Base-by-base conservation (phyloP, 2,329 filamentous ascomycete species). In the Pestalotiopsis sp. region DNA sequence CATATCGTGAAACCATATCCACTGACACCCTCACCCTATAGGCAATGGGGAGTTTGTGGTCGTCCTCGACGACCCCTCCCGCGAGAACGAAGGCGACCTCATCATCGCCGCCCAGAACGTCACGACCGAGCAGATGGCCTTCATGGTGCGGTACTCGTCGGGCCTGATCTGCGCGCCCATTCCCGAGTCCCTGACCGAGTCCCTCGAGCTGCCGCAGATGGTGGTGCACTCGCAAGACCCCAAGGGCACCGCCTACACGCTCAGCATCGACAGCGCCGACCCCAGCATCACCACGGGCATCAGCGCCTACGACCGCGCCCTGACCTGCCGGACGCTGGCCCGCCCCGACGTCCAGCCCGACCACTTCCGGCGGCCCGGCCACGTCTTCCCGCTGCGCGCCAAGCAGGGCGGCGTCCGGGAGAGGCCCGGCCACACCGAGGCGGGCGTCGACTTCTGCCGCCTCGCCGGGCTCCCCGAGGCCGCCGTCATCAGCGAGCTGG, bases 81-180 rank as follows among this genome's bases (percentile, higher is more conserved):
- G 96, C 81, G 96, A 99, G 82, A 99, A 99, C 81, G 96, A 99
- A 87, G 96, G 95, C 81, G 96, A 99, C 83, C 89, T 99, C 63
- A 98, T 98, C 81, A 97, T 98, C 78, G 93, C 96, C 73, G 95
- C 94, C 71, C 85, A 94, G 73, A 88, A 92, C 76, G 84, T 98
- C 72, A 97, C 95, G 9, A 87, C 94, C 27, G 88, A 93, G 73
- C 95, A 98, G 83, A 97, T 97, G 91, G 93, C 94, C 76, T 99
- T 98, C 85, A 91, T 99, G 88, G 89, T 99, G 80, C 93, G 94
- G 76, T 90, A 97, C 85, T 92, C 93, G 52, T 94, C 93, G 3
- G 96, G 96, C 78, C 90, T 95, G 78, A 91, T 99, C 83, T 98
- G 96, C 89, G 93, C 92, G 0, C 95, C 96, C 17, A 86, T 98